Percentiles rank a stretch among this genome's conserved stretches.
Conservation (phyloP, 179 eudicot species). For the Silene vulgaris region DNA sequence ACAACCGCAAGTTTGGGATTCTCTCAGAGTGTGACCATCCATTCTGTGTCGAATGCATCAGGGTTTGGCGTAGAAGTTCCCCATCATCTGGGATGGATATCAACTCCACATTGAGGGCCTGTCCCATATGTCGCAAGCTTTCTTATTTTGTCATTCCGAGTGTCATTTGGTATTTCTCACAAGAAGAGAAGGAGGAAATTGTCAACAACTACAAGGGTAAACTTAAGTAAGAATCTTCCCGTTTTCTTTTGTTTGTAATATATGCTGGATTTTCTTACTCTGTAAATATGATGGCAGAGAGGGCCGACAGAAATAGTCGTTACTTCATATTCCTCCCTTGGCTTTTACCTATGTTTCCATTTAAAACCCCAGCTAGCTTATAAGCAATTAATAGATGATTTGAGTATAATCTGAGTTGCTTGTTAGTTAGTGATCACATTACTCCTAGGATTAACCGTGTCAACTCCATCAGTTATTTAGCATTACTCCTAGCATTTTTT, state of each 20-base stretch:
- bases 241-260: neutral
- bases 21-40: conserved; percentile 95
- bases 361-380: neutral
- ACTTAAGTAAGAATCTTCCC: conserved; percentile 55
- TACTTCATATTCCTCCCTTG: too few relatives aligned
- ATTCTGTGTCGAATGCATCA: conserved; percentile 77
- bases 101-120: conserved; percentile 78
- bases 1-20: conserved; percentile 83
- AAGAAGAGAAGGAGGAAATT: conserved; percentile 76
- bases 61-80: conserved; percentile 91
- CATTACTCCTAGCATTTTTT: neutral
- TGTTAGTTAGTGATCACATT: neutral
- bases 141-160: conserved; percentile 96
- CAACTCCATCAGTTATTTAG: neutral
- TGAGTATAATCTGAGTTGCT: neutral
- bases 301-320: too few relatives aligned
- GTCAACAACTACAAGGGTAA: conserved; percentile 76
- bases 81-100: conserved; percentile 86
- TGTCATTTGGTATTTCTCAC: conserved; percentile 82
- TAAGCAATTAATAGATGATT: neutral
- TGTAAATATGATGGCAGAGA: neutral
- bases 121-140: conserved; percentile 92
- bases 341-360: neutral
- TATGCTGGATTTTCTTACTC: neutral
- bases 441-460: neutral